These are phyloP conservation scores for Colletotrichum neosansevieriae DNA, from an alignment of 2,329 filamentous ascomycete species.

Conservation along the genomic window DNA sequence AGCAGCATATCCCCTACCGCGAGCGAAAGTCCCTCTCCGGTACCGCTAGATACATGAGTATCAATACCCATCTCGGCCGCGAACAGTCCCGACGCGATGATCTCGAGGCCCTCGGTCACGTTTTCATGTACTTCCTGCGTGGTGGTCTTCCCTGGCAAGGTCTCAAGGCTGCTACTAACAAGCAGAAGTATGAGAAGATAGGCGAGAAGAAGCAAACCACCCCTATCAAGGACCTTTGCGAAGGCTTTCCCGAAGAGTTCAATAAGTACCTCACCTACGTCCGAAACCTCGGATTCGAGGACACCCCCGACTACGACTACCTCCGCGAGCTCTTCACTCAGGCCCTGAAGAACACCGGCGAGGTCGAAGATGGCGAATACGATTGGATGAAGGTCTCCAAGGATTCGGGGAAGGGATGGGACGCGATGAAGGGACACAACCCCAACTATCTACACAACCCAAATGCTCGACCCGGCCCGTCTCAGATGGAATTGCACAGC, in stretches of 20 bases:
- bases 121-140: slow-evolving; percentile 81
- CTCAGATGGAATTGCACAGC: slow-evolving; percentile 86
- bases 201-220: slow-evolving; percentile 99
- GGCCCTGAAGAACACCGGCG: slow-evolving; percentile 91
- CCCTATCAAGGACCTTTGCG: slow-evolving; percentile 94
- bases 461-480: slow-evolving; percentile 82
- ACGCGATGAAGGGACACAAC: slow-evolving; percentile 77
- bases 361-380: slow-evolving; percentile 97
- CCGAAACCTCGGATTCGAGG: slow-evolving; percentile 97
- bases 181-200: slow-evolving; percentile 99
- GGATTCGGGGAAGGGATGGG: slow-evolving; percentile 88
- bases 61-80: slow-evolving; percentile 97
- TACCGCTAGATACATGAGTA: slow-evolving; percentile 98
- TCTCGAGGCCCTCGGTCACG: slow-evolving; percentile 85
- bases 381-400: slow-evolving; percentile 99
- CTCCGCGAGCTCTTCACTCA: slow-evolving; percentile 96
- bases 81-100: slow-evolving; percentile 98
- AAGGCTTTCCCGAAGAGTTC: slow-evolving; percentile 96
- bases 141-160: slow-evolving; percentile 80
- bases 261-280: slow-evolving; percentile 98
- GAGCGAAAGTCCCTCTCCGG: slow-evolving; percentile 97
- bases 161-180: slow-evolving; percentile 79
- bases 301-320: slow-evolving; percentile 98
- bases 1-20: slow-evolving; percentile 97
- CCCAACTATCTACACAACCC: slow-evolving; percentile 77